Conservation (phyloP, 164 flowering plant species). For the Umbilicus rupestris region DNA sequence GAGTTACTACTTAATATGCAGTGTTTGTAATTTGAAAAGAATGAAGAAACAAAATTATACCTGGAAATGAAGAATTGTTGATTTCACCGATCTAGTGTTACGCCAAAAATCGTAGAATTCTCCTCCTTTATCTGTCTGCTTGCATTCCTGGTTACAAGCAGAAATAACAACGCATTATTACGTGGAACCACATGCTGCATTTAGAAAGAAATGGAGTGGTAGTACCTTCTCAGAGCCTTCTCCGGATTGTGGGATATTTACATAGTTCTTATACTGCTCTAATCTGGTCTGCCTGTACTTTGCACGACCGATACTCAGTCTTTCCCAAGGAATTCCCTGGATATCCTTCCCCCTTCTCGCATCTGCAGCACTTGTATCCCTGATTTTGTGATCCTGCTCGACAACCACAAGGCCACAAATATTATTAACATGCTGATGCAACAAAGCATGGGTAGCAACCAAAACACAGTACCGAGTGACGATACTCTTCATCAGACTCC, state of each 20-base stretch:
- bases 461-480: neutral
- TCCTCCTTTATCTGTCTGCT: slow-evolving; percentile 33
- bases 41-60: slow-evolving; percentile 14
- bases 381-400: slow-evolving; percentile 32
- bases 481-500: slow-evolving; percentile 5
- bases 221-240: slow-evolving; percentile 59
- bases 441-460: neutral
- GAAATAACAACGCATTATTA: neutral
- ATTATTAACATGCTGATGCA: neutral
- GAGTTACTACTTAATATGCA: neutral
- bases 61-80: slow-evolving; percentile 62
- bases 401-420: neutral
- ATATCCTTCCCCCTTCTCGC: slow-evolving; percentile 76
- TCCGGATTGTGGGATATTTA: slow-evolving; percentile 67
- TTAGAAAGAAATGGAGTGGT: neutral
- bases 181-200: neutral
- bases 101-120: slow-evolving; percentile 38
- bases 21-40: too few species aligned
- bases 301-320: slow-evolving; percentile 62
- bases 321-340: slow-evolving; percentile 90
- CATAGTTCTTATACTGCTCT: slow-evolving; percentile 85
- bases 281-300: slow-evolving; percentile 67
- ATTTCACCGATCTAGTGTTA: slow-evolving; percentile 51
- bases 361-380: slow-evolving; percentile 68
- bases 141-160: slow-evolving; percentile 38